A percentile compares a stretch with the other conserved stretches of the same genome.
Conservation (phyloP, 345 rosid genomes). For the Eucalyptus tenuipes region DNA sequence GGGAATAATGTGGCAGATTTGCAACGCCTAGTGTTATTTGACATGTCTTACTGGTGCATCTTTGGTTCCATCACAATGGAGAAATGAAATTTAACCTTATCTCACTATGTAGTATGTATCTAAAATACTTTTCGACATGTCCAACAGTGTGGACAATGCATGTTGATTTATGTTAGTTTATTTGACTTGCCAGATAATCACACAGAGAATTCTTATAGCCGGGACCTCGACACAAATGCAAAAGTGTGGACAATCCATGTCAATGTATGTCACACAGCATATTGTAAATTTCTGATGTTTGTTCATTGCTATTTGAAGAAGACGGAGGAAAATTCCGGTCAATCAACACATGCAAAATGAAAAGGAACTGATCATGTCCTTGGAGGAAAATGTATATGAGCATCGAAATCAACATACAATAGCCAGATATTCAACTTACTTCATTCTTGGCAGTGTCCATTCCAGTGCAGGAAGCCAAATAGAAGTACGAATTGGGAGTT, state of each 20-base stretch:
- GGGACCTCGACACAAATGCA: not conserved
- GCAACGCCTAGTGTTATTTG: not conserved
- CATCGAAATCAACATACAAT: not conserved
- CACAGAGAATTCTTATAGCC: not conserved
- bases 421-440: slow-evolving; percentile 16
- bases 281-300: not conserved
- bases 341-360: not conserved
- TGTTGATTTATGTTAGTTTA: not conserved
- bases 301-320: not conserved
- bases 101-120: not conserved
- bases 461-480: slow-evolving; percentile 64
- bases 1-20: accelerated
- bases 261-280: not conserved
- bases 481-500: slow-evolving; percentile 72
- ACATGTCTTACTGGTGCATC: not conserved
- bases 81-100: not conserved
- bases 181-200: not conserved
- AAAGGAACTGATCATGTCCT: not conserved
- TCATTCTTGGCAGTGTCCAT: slow-evolving; percentile 59
- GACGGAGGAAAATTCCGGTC: not conserved
- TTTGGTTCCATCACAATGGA: not conserved
- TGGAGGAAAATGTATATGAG: not conserved
- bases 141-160: not conserved
- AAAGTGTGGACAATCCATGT: not conserved
- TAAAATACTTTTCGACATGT: not conserved